Percentiles rank a stretch among this genome's conserved stretches.
Evolutionary conservation across 805 yeast genomes (phyloP).

Genomic region (Myxozyma sirexii): DNA sequence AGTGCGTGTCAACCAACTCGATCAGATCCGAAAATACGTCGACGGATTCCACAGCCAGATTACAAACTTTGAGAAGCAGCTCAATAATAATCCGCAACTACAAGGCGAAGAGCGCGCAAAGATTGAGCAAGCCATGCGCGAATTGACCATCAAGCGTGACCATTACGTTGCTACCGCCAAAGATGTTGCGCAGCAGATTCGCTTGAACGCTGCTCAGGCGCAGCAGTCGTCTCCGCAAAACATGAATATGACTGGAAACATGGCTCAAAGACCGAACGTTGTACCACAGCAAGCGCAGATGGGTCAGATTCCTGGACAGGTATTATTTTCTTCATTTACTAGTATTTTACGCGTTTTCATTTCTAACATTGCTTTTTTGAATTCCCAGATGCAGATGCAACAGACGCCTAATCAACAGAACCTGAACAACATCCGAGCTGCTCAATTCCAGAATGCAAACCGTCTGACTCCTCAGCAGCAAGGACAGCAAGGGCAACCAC

Average conservation of each 20-base stretch:
- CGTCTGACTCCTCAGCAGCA: constrained; percentile 14
- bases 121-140: constrained; percentile 17
- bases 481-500: constrained; percentile 2
- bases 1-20: constrained; percentile 22
- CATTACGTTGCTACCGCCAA: constrained; percentile 19
- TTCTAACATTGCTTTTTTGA: constrained; percentile 2
- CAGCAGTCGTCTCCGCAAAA: constrained; percentile 14
- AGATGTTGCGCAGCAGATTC: constrained; percentile 24
- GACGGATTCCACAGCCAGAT: constrained; percentile 24
- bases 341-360: constrained; percentile 37
- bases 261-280: constrained; percentile 15
- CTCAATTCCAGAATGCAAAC: constrained; percentile 12
- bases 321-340: background rate
- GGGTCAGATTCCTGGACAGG: constrained; percentile 4
- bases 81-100: constrained; percentile 23
- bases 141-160: constrained; percentile 23
- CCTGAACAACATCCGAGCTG: constrained; percentile 18
- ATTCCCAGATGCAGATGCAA: constrained; percentile 16
- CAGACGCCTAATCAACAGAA: constrained; percentile 24
- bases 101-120: constrained; percentile 29
- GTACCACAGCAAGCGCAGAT: constrained; percentile 5
- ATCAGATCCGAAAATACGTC: constrained; percentile 15
- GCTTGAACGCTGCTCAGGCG: constrained; percentile 3
- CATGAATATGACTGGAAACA: background rate
- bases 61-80: constrained; percentile 15